Percentiles rank a stretch among this genome's conserved stretches.
These are phyloP conservation scores for Tricholoma hemisulphureum DNA, from an alignment of 768 basidiomycete species.

Conservation along the genomic window DNA sequence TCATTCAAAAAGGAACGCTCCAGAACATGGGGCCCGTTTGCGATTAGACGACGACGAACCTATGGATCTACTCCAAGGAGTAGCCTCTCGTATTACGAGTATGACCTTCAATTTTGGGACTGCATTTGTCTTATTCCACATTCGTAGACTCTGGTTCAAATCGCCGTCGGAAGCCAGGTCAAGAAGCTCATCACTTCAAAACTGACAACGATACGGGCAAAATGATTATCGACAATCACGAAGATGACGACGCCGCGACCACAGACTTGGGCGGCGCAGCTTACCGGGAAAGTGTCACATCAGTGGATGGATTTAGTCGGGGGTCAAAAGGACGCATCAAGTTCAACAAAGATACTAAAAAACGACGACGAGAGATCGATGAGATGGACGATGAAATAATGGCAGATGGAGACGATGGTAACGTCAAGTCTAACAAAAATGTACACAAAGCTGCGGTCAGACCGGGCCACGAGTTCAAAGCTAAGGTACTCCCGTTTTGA, in stretches of 20 bases:
- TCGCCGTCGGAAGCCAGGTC: constrained; percentile 74
- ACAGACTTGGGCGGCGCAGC: constrained; percentile 69
- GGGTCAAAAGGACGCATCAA: constrained; percentile 83
- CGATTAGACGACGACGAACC: constrained; percentile 90
- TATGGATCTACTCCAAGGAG: constrained; percentile 89
- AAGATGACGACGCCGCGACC: constrained; percentile 37
- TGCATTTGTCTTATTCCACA: not conserved
- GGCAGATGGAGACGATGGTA: constrained; percentile 61
- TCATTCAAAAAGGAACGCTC: constrained; percentile 33
- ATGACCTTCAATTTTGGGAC: constrained; percentile 27
- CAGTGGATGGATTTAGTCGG: constrained; percentile 87
- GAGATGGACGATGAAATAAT: constrained; percentile 72
- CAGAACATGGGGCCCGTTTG: constrained; percentile 55
- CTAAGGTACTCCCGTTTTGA: constrained; percentile 64
- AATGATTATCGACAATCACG: constrained; percentile 68
- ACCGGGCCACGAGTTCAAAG: constrained; percentile 89
- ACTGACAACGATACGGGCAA: constrained; percentile 81
- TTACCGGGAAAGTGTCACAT: constrained; percentile 79
- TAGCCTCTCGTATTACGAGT: constrained; percentile 69
- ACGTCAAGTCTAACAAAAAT: constrained; percentile 47
- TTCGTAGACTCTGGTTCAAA: constrained; percentile 41
- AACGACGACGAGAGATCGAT: constrained; percentile 72
- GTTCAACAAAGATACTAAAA: constrained; percentile 97
- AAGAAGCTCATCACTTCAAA: constrained; percentile 85
- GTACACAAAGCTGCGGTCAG: constrained; percentile 48